These are phyloP conservation scores for Cladorrhinum samala DNA, from an alignment of 495 filamentous ascomycete species.

Conservation along the genomic window DNA sequence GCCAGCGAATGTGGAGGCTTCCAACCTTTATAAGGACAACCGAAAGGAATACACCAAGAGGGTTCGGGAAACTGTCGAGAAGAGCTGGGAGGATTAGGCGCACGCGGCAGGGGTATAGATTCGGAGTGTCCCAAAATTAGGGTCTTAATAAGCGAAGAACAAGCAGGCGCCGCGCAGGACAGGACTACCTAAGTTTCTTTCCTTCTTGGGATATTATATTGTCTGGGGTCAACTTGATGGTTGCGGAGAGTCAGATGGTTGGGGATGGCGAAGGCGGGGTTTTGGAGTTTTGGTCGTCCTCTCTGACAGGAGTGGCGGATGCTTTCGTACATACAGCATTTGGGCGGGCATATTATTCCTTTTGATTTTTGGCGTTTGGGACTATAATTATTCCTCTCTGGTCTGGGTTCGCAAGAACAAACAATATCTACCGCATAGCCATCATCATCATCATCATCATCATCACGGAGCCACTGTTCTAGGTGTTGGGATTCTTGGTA, in stretches of 20 bases:
- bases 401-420: neutral
- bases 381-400: no score
- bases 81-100: conserved; percentile 89
- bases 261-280: neutral
- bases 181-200: neutral
- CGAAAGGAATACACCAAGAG: conserved; percentile 92
- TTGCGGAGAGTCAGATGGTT: neutral
- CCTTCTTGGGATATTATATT: neutral
- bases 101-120: neutral
- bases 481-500: no score
- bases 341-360: neutral
- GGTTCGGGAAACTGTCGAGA: conserved; percentile 94
- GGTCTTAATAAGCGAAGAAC: neutral
- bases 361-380: neutral
- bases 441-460: neutral
- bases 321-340: neutral
- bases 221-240: neutral
- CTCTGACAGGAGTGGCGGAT: neutral
- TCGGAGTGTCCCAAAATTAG: neutral
- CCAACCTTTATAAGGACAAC: conserved; percentile 98
- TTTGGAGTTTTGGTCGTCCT: neutral
- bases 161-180: neutral
- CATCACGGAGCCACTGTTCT: no score
- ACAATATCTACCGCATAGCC: neutral
- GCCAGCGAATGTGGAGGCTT: conserved; percentile 95